phyloP scores from a whole-genome alignment of 2,329 filamentous ascomycete genomes.

The Fusarium coicis region DNA sequence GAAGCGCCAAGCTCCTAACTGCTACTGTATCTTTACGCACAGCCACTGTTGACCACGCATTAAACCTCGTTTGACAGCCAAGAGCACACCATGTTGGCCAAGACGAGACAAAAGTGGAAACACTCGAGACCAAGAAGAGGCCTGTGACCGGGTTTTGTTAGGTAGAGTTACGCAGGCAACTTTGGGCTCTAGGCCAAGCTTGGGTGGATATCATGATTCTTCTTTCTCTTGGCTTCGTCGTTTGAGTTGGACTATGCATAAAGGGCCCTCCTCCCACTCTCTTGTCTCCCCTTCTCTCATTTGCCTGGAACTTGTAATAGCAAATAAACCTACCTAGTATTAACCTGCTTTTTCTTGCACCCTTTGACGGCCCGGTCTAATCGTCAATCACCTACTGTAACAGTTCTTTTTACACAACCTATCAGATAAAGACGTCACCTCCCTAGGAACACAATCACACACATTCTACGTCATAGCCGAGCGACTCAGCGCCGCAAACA shows the following conservation, averaged over 20 bases:
- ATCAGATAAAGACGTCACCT: slow-evolving; percentile 18
- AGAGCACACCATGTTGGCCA: slow-evolving; percentile 12
- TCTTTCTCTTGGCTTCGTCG: slow-evolving; percentile 5
- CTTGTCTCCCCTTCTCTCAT: neutral
- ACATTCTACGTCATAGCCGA: slow-evolving; percentile 13
- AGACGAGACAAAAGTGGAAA: slow-evolving; percentile 29
- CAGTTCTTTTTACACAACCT: slow-evolving; percentile 3
- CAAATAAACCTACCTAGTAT: neutral
- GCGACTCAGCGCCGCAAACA: slow-evolving; percentile 16
- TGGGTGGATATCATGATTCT: slow-evolving; percentile 19
- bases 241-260: slow-evolving; percentile 14
- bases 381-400: slow-evolving; percentile 1
- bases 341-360: slow-evolving; percentile 13
- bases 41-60: slow-evolving; percentile 19
- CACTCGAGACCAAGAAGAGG: neutral
- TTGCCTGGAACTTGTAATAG: neutral
- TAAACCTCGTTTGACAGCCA: slow-evolving; percentile 22
- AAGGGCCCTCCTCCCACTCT: slow-evolving; percentile 26
- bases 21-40: slow-evolving; percentile 6
- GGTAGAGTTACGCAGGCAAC: slow-evolving; percentile 11
- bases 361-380: neutral
- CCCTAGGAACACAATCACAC: slow-evolving; percentile 4
- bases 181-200: slow-evolving; percentile 14
- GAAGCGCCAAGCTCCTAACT: slow-evolving; percentile 29
- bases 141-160: slow-evolving; percentile 21